Evolutionary conservation across 441 rosid genomes (phyloP).

Genomic region (Hypseocharis bilobata): DNA sequence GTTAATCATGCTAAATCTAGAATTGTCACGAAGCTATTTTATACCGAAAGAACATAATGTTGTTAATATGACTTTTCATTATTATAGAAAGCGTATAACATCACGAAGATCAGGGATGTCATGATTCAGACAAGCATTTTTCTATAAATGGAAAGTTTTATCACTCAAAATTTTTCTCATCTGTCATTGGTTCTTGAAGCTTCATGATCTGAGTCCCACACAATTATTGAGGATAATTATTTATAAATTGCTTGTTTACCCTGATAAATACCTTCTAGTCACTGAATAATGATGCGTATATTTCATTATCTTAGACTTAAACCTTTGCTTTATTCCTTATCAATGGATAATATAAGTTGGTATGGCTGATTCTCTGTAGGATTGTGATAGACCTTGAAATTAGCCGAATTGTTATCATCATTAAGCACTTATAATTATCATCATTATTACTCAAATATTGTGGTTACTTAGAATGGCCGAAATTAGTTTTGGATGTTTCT

Average conservation of each 20-base stretch:
- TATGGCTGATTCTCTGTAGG: neutral
- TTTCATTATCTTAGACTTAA: neutral
- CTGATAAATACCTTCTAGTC: neutral
- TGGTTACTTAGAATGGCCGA: neutral
- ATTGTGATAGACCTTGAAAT: neutral
- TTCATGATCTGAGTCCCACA: constrained; percentile 6
- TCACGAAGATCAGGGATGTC: constrained; percentile 1
- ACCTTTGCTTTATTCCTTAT: neutral
- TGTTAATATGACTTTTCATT: neutral
- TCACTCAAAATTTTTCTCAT: neutral
- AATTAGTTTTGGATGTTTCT: neutral
- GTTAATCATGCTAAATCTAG: neutral
- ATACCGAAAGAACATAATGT: neutral
- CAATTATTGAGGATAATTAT: neutral
- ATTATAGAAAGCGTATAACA: neutral
- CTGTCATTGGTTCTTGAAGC: constrained; percentile 5
- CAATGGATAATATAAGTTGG: neutral
- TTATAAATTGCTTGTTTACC: neutral
- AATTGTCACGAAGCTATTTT: neutral
- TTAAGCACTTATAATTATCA: neutral
- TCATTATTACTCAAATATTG: neutral
- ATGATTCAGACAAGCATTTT: neutral
- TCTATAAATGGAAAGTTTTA: constrained; percentile 2
- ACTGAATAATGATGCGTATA: neutral
- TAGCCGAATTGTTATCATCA: neutral